Evolutionary conservation across 1,284 basidiomycete genomes (phyloP).

Genomic region (Albatrellus sp.): DNA sequence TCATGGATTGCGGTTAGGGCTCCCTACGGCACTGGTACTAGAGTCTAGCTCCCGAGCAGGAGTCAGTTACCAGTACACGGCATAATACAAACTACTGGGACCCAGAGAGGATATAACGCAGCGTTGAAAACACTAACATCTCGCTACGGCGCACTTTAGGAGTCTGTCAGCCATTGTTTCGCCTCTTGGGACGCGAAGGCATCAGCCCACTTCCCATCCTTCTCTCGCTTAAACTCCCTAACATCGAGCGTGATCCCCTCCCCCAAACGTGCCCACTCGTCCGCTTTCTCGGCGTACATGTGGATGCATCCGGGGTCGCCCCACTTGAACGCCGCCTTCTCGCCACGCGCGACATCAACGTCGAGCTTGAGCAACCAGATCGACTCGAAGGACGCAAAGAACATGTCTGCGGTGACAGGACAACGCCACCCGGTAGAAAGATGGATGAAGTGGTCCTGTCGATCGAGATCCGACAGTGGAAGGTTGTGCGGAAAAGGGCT

Average conservation of each 20-base stretch:
- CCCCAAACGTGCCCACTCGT: slow-evolving; percentile 12
- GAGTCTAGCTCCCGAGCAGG: too few species aligned
- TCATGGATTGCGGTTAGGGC: too few species aligned
- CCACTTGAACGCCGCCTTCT: slow-evolving; percentile 8
- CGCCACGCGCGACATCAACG: slow-evolving; percentile 3
- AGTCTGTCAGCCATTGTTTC: too few species aligned
- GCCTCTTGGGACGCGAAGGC: slow-evolving; percentile 12
- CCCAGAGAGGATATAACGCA: too few species aligned
- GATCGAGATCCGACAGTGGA: slow-evolving; percentile 8
- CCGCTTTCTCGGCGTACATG: slow-evolving; percentile 6
- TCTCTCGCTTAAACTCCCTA: slow-evolving; percentile 12
- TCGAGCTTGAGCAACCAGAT: slow-evolving; percentile 11
- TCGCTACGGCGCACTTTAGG: too few species aligned
- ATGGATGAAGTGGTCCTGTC: slow-evolving; percentile 11
- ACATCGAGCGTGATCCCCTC: slow-evolving; percentile 17
- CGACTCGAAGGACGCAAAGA: slow-evolving; percentile 1
- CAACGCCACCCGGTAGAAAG: slow-evolving; percentile 9
- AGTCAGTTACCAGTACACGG: too few species aligned
- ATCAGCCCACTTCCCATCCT: slow-evolving; percentile 17
- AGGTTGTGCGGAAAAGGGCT: slow-evolving; percentile 9
- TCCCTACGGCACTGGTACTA: too few species aligned
- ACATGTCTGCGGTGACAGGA: slow-evolving; percentile 7
- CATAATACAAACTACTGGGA: too few species aligned
- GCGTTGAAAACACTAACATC: too few species aligned
- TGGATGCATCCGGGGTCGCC: slow-evolving; percentile 13